phyloP scores from a whole-genome alignment of 805 yeast genomes.

The Ascoidea rubescens region DNA sequence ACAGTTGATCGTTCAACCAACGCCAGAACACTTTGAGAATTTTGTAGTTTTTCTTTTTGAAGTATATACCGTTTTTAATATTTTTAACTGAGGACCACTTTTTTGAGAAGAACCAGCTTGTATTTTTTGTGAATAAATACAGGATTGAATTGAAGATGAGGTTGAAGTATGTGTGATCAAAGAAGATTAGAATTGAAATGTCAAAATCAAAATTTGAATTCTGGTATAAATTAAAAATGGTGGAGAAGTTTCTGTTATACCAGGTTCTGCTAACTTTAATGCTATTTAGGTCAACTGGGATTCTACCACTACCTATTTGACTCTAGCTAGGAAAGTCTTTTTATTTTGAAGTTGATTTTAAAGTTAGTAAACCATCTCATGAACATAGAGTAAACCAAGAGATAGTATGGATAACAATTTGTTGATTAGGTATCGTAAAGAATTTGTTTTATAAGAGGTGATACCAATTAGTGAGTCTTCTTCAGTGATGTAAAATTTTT shows the following conservation, averaged over 20 bases:
- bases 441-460: constrained; percentile 67
- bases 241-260: constrained; percentile 61
- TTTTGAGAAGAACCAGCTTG: constrained; percentile 66
- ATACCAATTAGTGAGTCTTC: constrained; percentile 91
- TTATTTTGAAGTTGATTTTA: constrained; percentile 54
- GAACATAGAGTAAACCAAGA: constrained; percentile 61
- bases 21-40: too few species aligned
- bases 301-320: constrained; percentile 91
- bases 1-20: too few species aligned
- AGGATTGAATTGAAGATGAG: constrained; percentile 77
- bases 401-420: constrained; percentile 41
- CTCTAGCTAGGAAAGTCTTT: constrained; percentile 54
- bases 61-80: constrained; percentile 42
- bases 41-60: too few species aligned
- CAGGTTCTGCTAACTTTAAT: constrained; percentile 40
- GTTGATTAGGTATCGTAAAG: constrained; percentile 31
- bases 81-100: constrained; percentile 53
- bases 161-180: constrained; percentile 73
- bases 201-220: too few species aligned
- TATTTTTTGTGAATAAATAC: constrained; percentile 72
- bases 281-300: constrained; percentile 70
- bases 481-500: constrained; percentile 85
- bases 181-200: constrained; percentile 45
- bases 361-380: constrained; percentile 81
- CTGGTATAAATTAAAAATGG: constrained; percentile 32